Evolutionary conservation across 306 rosid genomes (phyloP), one percentile per base, ranked within the genome.

Genomic region (Trifolium repens): DNA sequence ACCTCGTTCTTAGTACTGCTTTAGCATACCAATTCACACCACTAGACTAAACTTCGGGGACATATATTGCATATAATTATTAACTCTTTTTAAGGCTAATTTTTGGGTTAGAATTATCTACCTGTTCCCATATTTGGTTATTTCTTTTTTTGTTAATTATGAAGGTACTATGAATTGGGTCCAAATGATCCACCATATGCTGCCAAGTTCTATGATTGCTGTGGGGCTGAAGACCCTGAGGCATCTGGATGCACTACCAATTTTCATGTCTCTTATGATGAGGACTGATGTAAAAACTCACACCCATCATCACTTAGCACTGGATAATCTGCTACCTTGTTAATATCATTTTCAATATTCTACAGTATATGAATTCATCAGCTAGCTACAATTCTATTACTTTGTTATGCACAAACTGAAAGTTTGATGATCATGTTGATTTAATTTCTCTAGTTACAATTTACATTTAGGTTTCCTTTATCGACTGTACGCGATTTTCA

Each of bases 181-280:
- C 91, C 91, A 1, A 15, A 92, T 24, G 96, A 90, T 75, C 94
- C 89, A 0, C 96, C 96, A 1, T 92, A 92, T 75, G 92, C 96
- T 79, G 94, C 96, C 85, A 90, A 88, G 80, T 91, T 94, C 83
- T 89, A 90, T 74, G 97, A 94, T 75, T 94, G 98, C 61, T 91
- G 98, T 86, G 98, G 98, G 82, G 96, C 91, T 79, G 97, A 91
- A 83, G 87, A 89, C 78, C 91, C 92, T 15, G 73, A 84, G 61
- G 90, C 98, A 2, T 75, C 89, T 75, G 93, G 97, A 68, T 93
- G 96, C 89, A 89, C 94, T 69, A 83, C 98, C 69, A 47, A 80
- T 66, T 86, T 85, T 82, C 98, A 91, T 77, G 88, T 80, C 75
- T 93, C 96, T 43, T 91, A 91, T 54, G 96, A 91, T 76, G 90